phyloP scores from a whole-genome alignment of 768 basidiomycete species.

The Clitopilus hobsonii region DNA sequence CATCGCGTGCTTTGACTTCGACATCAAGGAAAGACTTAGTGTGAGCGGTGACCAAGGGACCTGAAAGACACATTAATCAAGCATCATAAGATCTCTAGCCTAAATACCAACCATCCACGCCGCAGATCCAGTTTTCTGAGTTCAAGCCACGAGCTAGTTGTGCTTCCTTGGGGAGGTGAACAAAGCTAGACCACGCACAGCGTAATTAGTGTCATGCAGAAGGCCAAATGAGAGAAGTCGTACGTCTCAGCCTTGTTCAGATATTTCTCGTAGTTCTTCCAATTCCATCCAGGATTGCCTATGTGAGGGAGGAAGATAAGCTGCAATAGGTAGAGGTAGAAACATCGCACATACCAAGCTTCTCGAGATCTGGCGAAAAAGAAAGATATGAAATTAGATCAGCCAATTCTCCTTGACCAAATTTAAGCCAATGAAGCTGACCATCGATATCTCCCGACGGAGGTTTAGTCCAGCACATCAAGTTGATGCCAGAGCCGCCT shows the following conservation, averaged over 20 bases:
- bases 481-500: slow-evolving; percentile 15
- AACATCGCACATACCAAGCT: slow-evolving; percentile 5
- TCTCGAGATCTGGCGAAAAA: slow-evolving; percentile 8
- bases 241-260: slow-evolving; percentile 9
- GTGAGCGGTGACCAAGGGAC: neutral
- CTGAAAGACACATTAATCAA: neutral
- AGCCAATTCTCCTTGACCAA: neutral
- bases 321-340: neutral
- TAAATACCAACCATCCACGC: neutral
- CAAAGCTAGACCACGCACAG: neutral
- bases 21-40: neutral
- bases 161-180: slow-evolving; percentile 1
- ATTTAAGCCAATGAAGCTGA: neutral
- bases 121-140: neutral
- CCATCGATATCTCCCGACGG: slow-evolving; percentile 14
- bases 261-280: slow-evolving; percentile 5
- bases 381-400: neutral
- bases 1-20: slow-evolving; percentile 1
- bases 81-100: neutral
- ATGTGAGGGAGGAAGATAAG: neutral
- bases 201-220: neutral
- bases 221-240: neutral
- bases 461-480: slow-evolving; percentile 12
- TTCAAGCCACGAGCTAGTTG: slow-evolving; percentile 1
- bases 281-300: slow-evolving; percentile 10